phyloP scores from a whole-genome alignment of 2,329 filamentous ascomycete species.

The Ceratocystis colombiana region DNA sequence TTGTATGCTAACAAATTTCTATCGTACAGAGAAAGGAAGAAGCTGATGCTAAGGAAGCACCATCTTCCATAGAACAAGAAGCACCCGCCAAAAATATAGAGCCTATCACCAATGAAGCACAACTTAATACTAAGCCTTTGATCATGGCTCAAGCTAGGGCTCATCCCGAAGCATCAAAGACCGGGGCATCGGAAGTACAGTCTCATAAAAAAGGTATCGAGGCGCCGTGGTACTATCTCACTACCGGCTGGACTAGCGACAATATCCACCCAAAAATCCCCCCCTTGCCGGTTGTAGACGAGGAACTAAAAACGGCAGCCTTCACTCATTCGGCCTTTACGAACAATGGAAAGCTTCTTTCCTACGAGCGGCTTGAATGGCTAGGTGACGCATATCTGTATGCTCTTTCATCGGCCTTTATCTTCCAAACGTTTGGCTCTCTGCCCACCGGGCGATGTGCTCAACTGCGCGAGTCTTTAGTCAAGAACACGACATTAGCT shows the following conservation, averaged over 20 bases:
- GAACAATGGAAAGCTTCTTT: constrained; percentile 32
- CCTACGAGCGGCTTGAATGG: constrained; percentile 80
- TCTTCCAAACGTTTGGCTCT: constrained; percentile 60
- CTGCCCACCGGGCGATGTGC: constrained; percentile 59
- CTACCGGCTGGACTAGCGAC: constrained; percentile 43
- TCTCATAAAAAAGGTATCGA: constrained; percentile 21
- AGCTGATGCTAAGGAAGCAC: background rate
- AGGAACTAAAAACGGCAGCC: constrained; percentile 49
- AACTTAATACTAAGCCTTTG: background rate
- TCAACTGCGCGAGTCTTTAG: constrained; percentile 65
- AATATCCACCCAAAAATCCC: constrained; percentile 44
- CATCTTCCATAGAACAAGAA: constrained; percentile 4
- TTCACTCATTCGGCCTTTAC: constrained; percentile 55
- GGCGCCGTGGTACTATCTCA: constrained; percentile 27
- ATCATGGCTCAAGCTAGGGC: background rate
- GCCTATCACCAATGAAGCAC: background rate
- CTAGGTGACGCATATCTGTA: constrained; percentile 81
- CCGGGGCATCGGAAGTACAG: background rate
- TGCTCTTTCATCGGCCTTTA: constrained; percentile 61
- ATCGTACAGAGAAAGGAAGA: constrained; percentile 12
- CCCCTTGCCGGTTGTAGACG: constrained; percentile 53
- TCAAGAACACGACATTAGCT: constrained; percentile 70
- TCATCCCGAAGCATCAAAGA: background rate
- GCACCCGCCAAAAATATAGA: background rate
- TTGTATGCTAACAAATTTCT: background rate